phyloP scores from a whole-genome alignment of 2,329 filamentous ascomycete species.

The Stromatinia cepivora region DNA sequence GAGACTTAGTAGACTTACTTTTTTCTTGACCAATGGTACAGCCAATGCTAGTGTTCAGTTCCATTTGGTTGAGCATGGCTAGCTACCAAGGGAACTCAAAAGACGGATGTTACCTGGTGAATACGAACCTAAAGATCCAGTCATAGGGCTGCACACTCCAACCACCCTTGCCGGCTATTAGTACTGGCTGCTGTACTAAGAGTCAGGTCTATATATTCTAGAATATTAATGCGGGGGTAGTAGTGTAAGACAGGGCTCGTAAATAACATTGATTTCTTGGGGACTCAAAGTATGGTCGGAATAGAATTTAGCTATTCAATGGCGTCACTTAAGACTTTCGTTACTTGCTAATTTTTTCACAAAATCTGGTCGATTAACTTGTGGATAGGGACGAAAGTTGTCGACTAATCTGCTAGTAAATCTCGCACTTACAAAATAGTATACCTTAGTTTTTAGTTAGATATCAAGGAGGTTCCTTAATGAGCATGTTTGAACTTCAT shows the following conservation, averaged over 20 bases:
- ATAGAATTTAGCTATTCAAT: background rate
- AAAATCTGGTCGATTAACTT: too few relatives aligned
- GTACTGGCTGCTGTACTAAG: too few relatives aligned
- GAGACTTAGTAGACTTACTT: background rate
- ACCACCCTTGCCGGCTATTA: too few relatives aligned
- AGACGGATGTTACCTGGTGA: background rate
- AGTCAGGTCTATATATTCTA: too few relatives aligned
- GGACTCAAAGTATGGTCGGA: too few relatives aligned
- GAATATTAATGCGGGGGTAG: background rate
- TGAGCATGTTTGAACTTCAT: background rate
- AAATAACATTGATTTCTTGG: rapidly evolving
- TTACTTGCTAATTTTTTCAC: background rate
- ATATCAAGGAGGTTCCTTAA: background rate
- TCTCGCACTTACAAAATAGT: too few relatives aligned
- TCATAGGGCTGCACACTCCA: background rate
- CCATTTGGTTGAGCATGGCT: background rate
- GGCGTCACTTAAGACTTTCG: background rate
- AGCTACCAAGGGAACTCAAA: background rate
- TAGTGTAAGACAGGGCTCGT: background rate
- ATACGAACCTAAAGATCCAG: background rate
- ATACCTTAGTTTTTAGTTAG: background rate
- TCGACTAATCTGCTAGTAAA: too few relatives aligned
- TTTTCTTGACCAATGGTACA: background rate
- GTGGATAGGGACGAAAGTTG: too few relatives aligned
- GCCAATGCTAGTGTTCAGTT: background rate